A percentile compares a stretch with the other conserved stretches of the same genome.
Conservation (phyloP, 805 yeast genomes). For the Myxozyma nipponensis region DNA sequence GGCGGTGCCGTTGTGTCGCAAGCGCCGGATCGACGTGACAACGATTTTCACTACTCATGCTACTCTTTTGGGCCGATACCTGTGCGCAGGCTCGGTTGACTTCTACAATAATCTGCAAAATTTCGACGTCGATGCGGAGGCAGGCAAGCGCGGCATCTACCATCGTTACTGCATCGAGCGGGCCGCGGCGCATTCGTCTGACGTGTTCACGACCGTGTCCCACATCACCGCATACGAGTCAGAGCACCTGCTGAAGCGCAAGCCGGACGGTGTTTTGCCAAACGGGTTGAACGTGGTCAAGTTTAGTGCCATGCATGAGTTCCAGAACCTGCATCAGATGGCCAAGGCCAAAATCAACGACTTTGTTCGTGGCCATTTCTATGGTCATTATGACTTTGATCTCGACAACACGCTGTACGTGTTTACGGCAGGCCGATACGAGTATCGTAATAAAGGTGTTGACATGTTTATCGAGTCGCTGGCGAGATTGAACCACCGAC, state of each 20-base stretch:
- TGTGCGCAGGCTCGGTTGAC: constrained; percentile 95
- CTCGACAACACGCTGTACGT: constrained; percentile 90
- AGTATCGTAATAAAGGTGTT: constrained; percentile 93
- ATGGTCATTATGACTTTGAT: constrained; percentile 93
- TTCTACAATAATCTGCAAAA: constrained; percentile 84
- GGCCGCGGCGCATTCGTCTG: constrained; percentile 92
- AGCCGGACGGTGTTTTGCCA: constrained; percentile 97
- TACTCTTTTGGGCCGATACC: constrained; percentile 85
- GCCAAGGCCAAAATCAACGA: constrained; percentile 90
- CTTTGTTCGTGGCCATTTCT: constrained; percentile 93
- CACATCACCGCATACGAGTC: constrained; percentile 96
- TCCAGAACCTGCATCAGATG: constrained; percentile 91
- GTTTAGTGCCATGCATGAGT: constrained; percentile 96
- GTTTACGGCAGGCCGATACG: constrained; percentile 96
- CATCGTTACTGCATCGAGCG: constrained; percentile 96
- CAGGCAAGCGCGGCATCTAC: constrained; percentile 95
- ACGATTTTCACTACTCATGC: constrained; percentile 98
- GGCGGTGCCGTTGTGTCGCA: constrained; percentile 86
- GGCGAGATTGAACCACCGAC: constrained; percentile 84
- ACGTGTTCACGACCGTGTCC: constrained; percentile 95
- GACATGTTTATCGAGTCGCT: constrained; percentile 90
- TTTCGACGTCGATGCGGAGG: constrained; percentile 96
- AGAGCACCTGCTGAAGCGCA: constrained; percentile 86
- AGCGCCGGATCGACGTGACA: constrained; percentile 86
- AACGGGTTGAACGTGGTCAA: constrained; percentile 94